phyloP scores from a whole-genome alignment of 2,329 filamentous ascomycete genomes.

The Endocalyx cinctus region DNA sequence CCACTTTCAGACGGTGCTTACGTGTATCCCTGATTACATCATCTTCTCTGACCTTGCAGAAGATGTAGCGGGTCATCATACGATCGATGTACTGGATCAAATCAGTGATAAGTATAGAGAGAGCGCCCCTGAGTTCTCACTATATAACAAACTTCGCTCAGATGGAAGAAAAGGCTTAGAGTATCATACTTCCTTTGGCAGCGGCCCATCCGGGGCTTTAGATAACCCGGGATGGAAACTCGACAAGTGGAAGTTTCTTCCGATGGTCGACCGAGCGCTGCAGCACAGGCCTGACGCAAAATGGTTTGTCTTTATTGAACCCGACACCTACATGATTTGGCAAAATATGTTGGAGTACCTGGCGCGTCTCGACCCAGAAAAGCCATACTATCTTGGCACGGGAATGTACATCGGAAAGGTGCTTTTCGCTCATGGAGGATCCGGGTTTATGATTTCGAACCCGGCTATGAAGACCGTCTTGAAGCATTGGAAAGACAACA shows the following conservation, averaged over 20 bases:
- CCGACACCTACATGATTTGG: conserved; percentile 34
- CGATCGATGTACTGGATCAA: conserved; percentile 11
- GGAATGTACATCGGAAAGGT: conserved; percentile 26
- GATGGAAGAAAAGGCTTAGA: conserved; percentile 17
- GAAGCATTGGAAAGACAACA: conserved; percentile 8
- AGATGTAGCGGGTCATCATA: conserved; percentile 12
- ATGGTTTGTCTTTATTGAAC: conserved; percentile 37
- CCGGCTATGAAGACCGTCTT: conserved; percentile 28
- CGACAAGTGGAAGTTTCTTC: conserved; percentile 38
- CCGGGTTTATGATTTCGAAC: conserved; percentile 27
- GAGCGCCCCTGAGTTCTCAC: conserved; percentile 13
- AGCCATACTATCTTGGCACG: conserved; percentile 30
- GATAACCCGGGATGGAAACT: conserved; percentile 29
- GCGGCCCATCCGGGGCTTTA: conserved; percentile 30
- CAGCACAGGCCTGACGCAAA: conserved; percentile 27
- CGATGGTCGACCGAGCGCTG: conserved; percentile 32
- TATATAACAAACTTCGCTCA: conserved; percentile 16
- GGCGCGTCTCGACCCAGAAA: conserved; percentile 19
- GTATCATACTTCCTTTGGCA: conserved; percentile 26
- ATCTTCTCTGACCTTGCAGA: conserved; percentile 19
- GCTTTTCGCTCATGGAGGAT: conserved; percentile 32
- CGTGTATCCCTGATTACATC: conserved; percentile 15
- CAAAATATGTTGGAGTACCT: conserved; percentile 29
- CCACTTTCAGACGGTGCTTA: conserved; percentile 17
- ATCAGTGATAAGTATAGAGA: conserved; percentile 13